Percentiles rank a stretch among this genome's conserved stretches.
Conservation (phyloP, 148 eudicot genomes). For the Polygonum maritimum region DNA sequence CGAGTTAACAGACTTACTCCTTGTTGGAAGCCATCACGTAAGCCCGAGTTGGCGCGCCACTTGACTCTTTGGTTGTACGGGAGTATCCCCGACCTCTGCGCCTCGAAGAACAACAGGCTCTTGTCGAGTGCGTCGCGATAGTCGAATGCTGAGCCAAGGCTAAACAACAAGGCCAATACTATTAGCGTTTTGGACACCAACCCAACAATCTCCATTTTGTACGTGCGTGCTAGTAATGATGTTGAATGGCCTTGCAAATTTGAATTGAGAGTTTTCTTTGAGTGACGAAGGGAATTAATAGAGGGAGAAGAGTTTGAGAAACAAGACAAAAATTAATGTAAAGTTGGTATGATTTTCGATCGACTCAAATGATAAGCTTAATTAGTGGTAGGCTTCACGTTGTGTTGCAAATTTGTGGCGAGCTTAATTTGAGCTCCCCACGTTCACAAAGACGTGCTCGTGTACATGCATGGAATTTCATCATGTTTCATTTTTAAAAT, state of each 20-base stretch:
- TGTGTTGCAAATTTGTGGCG: neutral
- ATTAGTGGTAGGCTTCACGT: slow-evolving; percentile 6
- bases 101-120: slow-evolving; percentile 75
- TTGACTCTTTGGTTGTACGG: slow-evolving; percentile 43
- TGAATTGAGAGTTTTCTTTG: neutral
- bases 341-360: no score
- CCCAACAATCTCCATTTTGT: neutral
- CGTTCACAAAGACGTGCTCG: slow-evolving; percentile 5
- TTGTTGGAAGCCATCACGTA: slow-evolving; percentile 54
- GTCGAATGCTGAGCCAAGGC: slow-evolving; percentile 22
- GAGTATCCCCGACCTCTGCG: slow-evolving; percentile 72
- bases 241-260: neutral
- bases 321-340: neutral
- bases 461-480: neutral
- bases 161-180: neutral
- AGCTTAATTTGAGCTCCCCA: slow-evolving; percentile 1
- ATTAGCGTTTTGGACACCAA: neutral
- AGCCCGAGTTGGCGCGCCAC: slow-evolving; percentile 76
- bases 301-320: neutral
- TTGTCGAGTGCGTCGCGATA: slow-evolving; percentile 65
- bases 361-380: neutral
- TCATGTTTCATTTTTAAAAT: neutral
- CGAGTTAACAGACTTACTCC: slow-evolving; percentile 23
- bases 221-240: neutral
- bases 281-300: neutral